Conservation (phyloP, 2,329 filamentous ascomycete species). For the Fusarium zealandicum region DNA sequence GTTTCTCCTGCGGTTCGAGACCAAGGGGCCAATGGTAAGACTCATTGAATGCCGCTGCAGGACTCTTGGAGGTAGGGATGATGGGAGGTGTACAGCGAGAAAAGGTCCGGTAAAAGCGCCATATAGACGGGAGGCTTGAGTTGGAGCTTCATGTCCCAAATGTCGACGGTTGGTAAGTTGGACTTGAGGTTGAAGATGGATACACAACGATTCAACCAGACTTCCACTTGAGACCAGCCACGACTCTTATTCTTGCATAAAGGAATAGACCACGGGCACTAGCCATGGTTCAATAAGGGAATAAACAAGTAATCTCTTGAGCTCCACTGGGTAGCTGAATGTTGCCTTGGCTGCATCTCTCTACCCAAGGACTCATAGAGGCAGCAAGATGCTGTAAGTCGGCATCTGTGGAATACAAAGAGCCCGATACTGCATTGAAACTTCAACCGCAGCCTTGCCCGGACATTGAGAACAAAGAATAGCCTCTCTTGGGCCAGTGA, state of each 20-base stretch:
- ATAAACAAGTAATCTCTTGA: not conserved
- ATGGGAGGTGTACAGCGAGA: slow-evolving; percentile 3
- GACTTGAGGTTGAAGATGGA: slow-evolving; percentile 4
- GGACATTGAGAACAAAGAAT: slow-evolving; percentile 1
- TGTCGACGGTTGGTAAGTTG: not conserved
- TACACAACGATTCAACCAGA: slow-evolving; percentile 2
- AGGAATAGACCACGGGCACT: not conserved
- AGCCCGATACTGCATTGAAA: slow-evolving; percentile 1
- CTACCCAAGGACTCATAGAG: slow-evolving; percentile 16
- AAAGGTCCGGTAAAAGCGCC: not conserved
- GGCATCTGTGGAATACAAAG: not conserved
- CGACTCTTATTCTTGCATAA: too few relatives aligned
- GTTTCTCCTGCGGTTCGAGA: slow-evolving; percentile 14
- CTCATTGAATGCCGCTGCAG: slow-evolving; percentile 2
- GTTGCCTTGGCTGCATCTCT: not conserved
- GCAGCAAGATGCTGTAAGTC: not conserved
- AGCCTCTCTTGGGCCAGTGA: not conserved
- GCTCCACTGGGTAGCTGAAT: not conserved
- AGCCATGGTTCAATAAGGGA: not conserved
- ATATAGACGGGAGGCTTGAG: slow-evolving; percentile 1
- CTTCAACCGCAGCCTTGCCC: not conserved
- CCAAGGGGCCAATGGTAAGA: slow-evolving; percentile 15
- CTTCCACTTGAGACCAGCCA: too few relatives aligned
- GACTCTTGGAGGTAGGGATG: slow-evolving; percentile 24
- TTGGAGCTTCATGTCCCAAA: not conserved